Evolutionary conservation across 768 basidiomycete genomes (phyloP), one percentile per base, ranked within the genome.

Genomic region (Leccinellum luteum): DNA sequence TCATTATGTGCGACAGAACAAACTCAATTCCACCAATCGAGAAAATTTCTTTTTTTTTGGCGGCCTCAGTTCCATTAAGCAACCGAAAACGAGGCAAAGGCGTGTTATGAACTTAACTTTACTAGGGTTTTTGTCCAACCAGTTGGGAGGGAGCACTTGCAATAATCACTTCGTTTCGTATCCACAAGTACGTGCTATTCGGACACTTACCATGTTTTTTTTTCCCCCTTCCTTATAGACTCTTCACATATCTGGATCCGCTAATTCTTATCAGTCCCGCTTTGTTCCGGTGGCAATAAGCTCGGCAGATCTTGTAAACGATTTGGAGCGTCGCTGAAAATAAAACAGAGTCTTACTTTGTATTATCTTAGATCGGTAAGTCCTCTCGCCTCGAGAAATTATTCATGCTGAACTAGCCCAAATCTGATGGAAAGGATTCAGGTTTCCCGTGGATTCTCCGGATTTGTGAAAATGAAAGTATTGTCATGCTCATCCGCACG

Each of bases 61-160:
- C 60, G 48, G 38, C 41, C 50, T 65, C 62, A 52, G 56, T 60
- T 65, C 63, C 51, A 51, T 52, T 28, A 44, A 55, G 49, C 62
- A 62, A 48, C 56, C 58, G 59, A 64, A 55, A 70, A 70, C 61
- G 67, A 59, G 66, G 69, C 53, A 48, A 50, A 53, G 49, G 60
- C 56, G 28, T 67, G 69, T 54, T 23, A 19, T 34, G 32, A 68
- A 68, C 68, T 43, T 58, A 59, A 67, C 63, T 43, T 60, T 65
- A 43, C 34, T 15, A 30, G 44, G 9, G 44, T 27, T 50, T 38
- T 30, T 30, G 41, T 45, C 14, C 38, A 30, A 25, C n/a, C 23
- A n/a, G 41, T 23, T 25, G 21, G 35, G 48, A 1, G 4, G 48
- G 21, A 57, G 49, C 38, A 43, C 48, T 57, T 9, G 63, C 48